These are phyloP conservation scores for Colletotrichum sp. DNA, from an alignment of 2,329 filamentous ascomycete species.

Conservation along the genomic window DNA sequence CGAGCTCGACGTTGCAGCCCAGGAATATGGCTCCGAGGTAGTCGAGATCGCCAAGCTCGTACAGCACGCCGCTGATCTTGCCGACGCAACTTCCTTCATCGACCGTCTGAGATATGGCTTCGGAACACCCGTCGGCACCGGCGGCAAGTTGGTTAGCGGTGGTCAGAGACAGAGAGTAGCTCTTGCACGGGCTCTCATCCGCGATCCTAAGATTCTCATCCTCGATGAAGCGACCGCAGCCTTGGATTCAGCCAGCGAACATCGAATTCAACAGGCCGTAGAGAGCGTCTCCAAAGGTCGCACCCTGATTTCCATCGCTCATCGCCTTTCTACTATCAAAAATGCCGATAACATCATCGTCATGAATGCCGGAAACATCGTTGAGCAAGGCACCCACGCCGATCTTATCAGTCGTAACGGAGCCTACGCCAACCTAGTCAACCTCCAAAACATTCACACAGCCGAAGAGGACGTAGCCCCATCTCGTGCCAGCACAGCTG, in stretches of 20 bases:
- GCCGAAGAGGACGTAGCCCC: slow-evolving; percentile 31
- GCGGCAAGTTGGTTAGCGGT: slow-evolving; percentile 60
- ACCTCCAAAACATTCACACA: slow-evolving; percentile 42
- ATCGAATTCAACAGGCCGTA: slow-evolving; percentile 56
- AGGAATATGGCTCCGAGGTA: slow-evolving; percentile 46
- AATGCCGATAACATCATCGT: slow-evolving; percentile 72
- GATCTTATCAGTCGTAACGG: slow-evolving; percentile 57
- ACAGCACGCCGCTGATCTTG: slow-evolving; percentile 57
- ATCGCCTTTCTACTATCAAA: slow-evolving; percentile 64
- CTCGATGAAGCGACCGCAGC: slow-evolving; percentile 72
- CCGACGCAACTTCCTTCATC: slow-evolving; percentile 65
- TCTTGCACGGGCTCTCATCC: slow-evolving; percentile 66
- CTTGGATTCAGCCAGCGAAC: slow-evolving; percentile 41
- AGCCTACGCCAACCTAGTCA: slow-evolving; percentile 59
- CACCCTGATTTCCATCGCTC: slow-evolving; percentile 73
- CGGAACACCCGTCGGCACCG: slow-evolving; percentile 56
- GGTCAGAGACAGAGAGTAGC: slow-evolving; percentile 68
- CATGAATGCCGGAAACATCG: slow-evolving; percentile 60
- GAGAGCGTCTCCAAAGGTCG: slow-evolving; percentile 45
- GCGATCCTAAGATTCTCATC: slow-evolving; percentile 66
- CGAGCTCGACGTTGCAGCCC: slow-evolving; percentile 49
- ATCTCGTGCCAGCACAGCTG: slow-evolving; percentile 34
- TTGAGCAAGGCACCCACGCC: slow-evolving; percentile 68
- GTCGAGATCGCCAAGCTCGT: slow-evolving; percentile 57
- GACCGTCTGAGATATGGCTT: slow-evolving; percentile 58